Evolutionary conservation across 139 green algal species (phyloP), one percentile per base, ranked within the genome.

Genomic region (Dunaliella primolecta): DNA sequence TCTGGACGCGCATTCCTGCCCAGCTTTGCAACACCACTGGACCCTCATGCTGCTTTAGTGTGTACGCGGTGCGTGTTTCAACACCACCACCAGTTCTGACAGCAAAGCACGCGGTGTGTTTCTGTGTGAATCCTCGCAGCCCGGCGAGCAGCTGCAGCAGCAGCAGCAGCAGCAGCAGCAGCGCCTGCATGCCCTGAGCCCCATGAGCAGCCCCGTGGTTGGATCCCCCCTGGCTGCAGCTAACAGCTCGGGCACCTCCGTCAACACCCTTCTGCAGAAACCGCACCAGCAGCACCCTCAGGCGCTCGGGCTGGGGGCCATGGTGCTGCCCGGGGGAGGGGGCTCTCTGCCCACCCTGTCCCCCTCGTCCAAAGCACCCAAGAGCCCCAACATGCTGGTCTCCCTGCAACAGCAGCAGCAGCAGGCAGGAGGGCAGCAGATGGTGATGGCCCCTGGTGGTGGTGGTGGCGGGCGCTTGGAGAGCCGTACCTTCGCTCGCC

Each of bases 221-320:
- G 11, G 24, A 34, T 2, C 77, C 3, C 23, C 64, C 77, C 29
- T 34, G 2, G 23, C 77, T 3, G n/a, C 77, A 64, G 77, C 77
- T 64, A 23, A 27, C 34, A 32, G 32, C 23, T 23, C 34, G 38
- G 33, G n/a, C n/a, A n/a, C 77, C 23, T 2, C 2, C 34, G 77
- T 34, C 2, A 3, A 29, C 77, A 70, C 77, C 77, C 32, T 36
- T 1, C 32, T 36, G 25, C 36, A n/a, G 75, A 38, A 36, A 23
- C 35, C 2, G 83, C 83, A 36, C 75, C 83, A 36, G 75, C 83
- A 46, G 83, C 75, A 27, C 75, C 83, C 23, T 74, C 83, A 29
- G 83, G 36, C 21, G 36, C 25, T n/a, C 75, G 38, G n/a, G 36
- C 75, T 75, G 46, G 75, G 80, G 29, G 55, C 24, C 38, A 77